Conservation (phyloP, 768 basidiomycete genomes). For the Rhizopogon vinicolor region DNA sequence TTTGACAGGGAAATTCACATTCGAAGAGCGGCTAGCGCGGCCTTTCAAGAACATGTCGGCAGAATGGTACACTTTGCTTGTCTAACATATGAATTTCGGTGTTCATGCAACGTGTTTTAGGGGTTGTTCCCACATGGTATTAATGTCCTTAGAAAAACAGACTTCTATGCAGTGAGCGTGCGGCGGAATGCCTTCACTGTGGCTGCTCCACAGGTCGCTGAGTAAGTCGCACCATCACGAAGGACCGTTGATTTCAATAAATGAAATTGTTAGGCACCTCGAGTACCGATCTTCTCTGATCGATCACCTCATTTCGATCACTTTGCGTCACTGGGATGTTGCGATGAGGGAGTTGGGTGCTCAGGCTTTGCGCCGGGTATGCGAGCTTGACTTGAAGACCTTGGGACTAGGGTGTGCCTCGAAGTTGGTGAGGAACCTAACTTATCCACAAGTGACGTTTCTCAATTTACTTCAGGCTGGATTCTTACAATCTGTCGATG, state of each 20-base stretch:
- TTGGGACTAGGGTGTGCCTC: slow-evolving; percentile 47
- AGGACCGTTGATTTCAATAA: slow-evolving; percentile 7
- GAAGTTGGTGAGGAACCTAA: slow-evolving; percentile 47
- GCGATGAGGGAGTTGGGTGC: slow-evolving; percentile 76
- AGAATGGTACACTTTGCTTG: slow-evolving; percentile 56
- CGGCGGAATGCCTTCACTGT: slow-evolving; percentile 79
- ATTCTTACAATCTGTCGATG: slow-evolving; percentile 61
- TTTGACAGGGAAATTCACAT: slow-evolving; percentile 96
- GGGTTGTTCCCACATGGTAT: slow-evolving; percentile 91
- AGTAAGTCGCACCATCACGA: slow-evolving; percentile 47
- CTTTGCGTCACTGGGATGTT: slow-evolving; percentile 86
- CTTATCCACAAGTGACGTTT: slow-evolving; percentile 4
- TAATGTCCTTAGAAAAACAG: slow-evolving; percentile 84
- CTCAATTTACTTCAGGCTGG: slow-evolving; percentile 35
- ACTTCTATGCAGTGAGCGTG: slow-evolving; percentile 92
- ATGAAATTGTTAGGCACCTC: slow-evolving; percentile 47
- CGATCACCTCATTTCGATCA: slow-evolving; percentile 68
- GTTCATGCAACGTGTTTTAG: slow-evolving; percentile 37
- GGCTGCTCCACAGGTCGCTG: slow-evolving; percentile 83
- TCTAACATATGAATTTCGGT: slow-evolving; percentile 4
- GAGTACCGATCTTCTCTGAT: slow-evolving; percentile 72
- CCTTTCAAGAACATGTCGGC: slow-evolving; percentile 96
- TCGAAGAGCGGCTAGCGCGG: slow-evolving; percentile 92
- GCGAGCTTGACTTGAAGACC: slow-evolving; percentile 48
- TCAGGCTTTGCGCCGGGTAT: slow-evolving; percentile 67